Base-by-base conservation (phyloP, 2,329 filamentous ascomycete species). In the Alternaria postmessia region DNA sequence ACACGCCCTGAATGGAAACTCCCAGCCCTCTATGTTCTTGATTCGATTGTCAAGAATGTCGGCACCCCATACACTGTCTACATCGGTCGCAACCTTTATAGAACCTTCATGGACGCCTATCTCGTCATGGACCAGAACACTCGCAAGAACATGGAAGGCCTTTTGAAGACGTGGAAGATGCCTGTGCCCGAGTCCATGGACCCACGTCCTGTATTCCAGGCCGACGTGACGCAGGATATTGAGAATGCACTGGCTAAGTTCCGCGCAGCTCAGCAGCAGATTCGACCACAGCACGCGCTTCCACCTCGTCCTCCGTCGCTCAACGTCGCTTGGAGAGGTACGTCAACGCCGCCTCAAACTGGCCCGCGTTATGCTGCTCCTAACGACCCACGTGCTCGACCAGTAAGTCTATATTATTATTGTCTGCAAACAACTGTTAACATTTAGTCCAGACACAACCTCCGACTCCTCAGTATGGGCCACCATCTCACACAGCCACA, bases 41-140 rank as follows among this genome's bases (percentile, higher is more conserved):
- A 99, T 81, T 98, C 94, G 16, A 94, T 99, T 63, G 94, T 96
- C 76, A 99, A 99, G 81, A 98, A 99, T 83, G 93, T 99, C 63
- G 95, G 95, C 62, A 97, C 94, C 1, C 95, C 95, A 7, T 99
- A 99, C 80, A 98, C 94, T 0, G 85, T 98, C 12, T 98, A 97
- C 78, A 91, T 99, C 66, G 93, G 94, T 53, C 90, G 92, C 41
- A 94, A 94, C 74, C 87, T 99, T 39, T 98, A 94, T 80, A 88
- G 90, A 70, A 98, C 93, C 5, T 99, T 97, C 76, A 97, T 98
- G 93, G 92, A 96, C 72, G 92, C 95, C 38, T 99, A 98, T 77
- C 91, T 91, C 4, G 87, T 96, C 61, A 94, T 98, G 64, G 93
- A 97, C 72, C 86, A 87, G 64, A 85, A 86, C 61, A 93, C 94